Evolutionary conservation across 176 grass and related monocot genomes (phyloP).

Genomic region (Raddia distichophylla): DNA sequence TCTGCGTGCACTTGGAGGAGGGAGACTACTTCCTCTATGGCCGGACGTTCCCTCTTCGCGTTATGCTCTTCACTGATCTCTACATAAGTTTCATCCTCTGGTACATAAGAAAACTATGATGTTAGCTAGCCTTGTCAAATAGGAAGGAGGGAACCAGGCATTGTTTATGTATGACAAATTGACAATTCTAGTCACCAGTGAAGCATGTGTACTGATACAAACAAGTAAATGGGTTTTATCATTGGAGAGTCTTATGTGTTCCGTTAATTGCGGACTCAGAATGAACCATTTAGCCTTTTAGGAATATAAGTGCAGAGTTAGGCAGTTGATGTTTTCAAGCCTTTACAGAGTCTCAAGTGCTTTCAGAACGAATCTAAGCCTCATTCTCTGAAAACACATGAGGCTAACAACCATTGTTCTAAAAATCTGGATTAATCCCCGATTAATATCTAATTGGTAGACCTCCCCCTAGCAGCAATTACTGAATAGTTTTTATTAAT

Average conservation of each 20-base stretch:
- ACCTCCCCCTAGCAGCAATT: not conserved
- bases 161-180: constrained; percentile 29
- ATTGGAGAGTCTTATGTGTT: constrained; percentile 3
- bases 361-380: constrained; percentile 11
- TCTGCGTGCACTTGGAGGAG: no score
- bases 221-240: constrained; percentile 9
- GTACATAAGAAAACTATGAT: constrained; percentile 18
- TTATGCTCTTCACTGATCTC: no score
- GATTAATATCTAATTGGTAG: no score
- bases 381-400: not conserved
- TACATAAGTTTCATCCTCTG: no score
- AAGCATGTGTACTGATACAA: constrained; percentile 1
- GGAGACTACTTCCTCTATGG: no score
- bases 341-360: not conserved
- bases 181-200: not conserved
- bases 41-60: no score
- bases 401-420: not conserved
- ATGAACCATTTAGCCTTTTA: not conserved
- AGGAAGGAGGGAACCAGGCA: not conserved
- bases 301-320: not conserved
- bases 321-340: not conserved
- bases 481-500: not conserved
- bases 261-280: not conserved
- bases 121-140: not conserved
- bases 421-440: no score